phyloP scores from a whole-genome alignment of 129 eudicot species.

The Helianthus tuberosus region DNA sequence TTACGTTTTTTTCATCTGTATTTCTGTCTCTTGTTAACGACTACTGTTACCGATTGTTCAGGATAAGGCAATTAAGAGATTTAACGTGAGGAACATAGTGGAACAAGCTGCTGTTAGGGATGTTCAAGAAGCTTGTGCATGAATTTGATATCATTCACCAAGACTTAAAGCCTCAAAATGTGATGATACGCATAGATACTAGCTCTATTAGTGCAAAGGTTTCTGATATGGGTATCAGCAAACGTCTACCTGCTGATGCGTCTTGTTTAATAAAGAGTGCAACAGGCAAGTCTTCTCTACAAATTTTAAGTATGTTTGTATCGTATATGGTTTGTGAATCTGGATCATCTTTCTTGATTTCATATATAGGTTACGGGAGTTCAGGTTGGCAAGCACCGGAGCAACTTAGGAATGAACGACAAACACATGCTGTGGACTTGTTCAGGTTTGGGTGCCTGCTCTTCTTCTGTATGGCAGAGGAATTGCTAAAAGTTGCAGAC shows the following conservation, averaged over 20 bases:
- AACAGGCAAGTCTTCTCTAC: slow-evolving; percentile 57
- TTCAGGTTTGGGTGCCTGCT: too few relatives aligned
- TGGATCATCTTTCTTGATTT: slow-evolving; percentile 16
- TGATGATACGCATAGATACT: slow-evolving; percentile 66
- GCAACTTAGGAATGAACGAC: slow-evolving; percentile 12
- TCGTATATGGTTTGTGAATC: slow-evolving; percentile 10
- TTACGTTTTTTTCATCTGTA: too few relatives aligned
- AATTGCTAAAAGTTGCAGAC: slow-evolving; percentile 75
- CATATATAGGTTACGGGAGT: slow-evolving; percentile 68
- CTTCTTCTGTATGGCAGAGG: slow-evolving; percentile 32
- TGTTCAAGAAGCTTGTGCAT: too few relatives aligned
- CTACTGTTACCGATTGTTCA: too few relatives aligned
- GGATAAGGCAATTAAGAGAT: too few relatives aligned
- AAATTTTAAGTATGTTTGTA: background rate
- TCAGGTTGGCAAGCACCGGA: slow-evolving; percentile 99
- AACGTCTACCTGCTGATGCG: slow-evolving; percentile 64
- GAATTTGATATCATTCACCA: slow-evolving; percentile 88
- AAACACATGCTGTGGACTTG: too few relatives aligned
- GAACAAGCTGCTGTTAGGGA: too few relatives aligned
- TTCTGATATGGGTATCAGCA: slow-evolving; percentile 98
- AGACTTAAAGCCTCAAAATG: slow-evolving; percentile 88
- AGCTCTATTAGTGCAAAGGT: slow-evolving; percentile 68
- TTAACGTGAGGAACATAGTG: too few relatives aligned
- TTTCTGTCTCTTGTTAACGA: too few relatives aligned
- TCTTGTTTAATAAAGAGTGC: slow-evolving; percentile 66